A percentile compares a stretch with the other conserved stretches of the same genome.
Evolutionary conservation across 2,329 filamentous ascomycete species (phyloP).

Genomic region (Leptographium radiaticola): DNA sequence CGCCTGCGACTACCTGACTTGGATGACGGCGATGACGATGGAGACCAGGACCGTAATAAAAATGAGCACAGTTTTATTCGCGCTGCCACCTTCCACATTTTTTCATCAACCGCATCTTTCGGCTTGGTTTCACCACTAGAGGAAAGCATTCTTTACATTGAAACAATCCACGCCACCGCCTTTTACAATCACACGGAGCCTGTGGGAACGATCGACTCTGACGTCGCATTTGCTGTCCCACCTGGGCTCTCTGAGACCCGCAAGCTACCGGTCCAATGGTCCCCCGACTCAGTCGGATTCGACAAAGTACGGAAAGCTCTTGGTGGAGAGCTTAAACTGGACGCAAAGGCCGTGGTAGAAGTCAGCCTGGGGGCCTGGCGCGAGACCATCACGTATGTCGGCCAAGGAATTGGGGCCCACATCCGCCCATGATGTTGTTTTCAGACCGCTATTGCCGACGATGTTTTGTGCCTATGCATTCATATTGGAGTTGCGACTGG

Average conservation of each 20-base stretch:
- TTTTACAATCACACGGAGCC: slow-evolving; percentile 70
- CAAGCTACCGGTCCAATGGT: slow-evolving; percentile 70
- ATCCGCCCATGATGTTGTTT: slow-evolving; percentile 30
- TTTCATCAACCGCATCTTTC: slow-evolving; percentile 79
- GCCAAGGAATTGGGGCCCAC: slow-evolving; percentile 56
- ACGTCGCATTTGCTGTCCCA: slow-evolving; percentile 60
- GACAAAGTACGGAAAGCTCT: slow-evolving; percentile 68
- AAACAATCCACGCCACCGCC: slow-evolving; percentile 70
- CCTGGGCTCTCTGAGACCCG: slow-evolving; percentile 64
- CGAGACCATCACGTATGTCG: slow-evolving; percentile 57
- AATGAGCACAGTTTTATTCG: slow-evolving; percentile 53
- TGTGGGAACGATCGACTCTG: slow-evolving; percentile 65
- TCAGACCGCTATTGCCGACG: background rate
- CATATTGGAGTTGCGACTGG: too few relatives aligned
- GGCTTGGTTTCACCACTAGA: slow-evolving; percentile 66
- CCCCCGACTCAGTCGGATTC: slow-evolving; percentile 64
- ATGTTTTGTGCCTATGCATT: too few relatives aligned
- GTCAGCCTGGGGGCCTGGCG: slow-evolving; percentile 64
- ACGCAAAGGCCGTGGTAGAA: slow-evolving; percentile 63
- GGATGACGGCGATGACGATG: slow-evolving; percentile 23
- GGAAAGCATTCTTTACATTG: slow-evolving; percentile 62
- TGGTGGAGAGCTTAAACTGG: slow-evolving; percentile 66
- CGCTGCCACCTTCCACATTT: slow-evolving; percentile 73
- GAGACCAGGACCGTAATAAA: slow-evolving; percentile 19
- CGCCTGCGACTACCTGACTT: slow-evolving; percentile 28